Base-by-base conservation (phyloP, 2,329 filamentous ascomycete species). In the Penicillium sp. region DNA sequence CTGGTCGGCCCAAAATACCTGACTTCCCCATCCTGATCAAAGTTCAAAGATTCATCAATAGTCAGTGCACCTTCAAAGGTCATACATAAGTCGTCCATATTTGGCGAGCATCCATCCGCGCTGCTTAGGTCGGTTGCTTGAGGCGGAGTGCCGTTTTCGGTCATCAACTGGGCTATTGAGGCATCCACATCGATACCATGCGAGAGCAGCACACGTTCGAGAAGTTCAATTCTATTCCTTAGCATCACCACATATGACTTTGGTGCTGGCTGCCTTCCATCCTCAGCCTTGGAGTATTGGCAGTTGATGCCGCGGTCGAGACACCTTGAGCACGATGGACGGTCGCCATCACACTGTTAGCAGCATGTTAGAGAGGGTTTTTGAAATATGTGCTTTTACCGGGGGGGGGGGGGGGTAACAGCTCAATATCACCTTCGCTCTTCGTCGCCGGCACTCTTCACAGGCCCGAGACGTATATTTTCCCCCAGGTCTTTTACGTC, bases 1-100 rank as follows among this genome's bases (percentile, higher is more conserved):
- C 64, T 69, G 0, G 64, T 58, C 1, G 61, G 54, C 0, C 65
- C 64, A 41, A 67, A 68, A 33, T 65, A 69, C 2, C 59, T 48
- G 31, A 58, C 51, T 34, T 68, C 64, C 1, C 56, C 56, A 25
- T 67, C 63, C 16, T 54, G 54, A 15, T 68, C 63, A 17, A 62
- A 65, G 25, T 65, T 63, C 18, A 64, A 42, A 4, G 60, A 57
- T 26, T 64, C 64, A n/a, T 67, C 64, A 0, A 66, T 31, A 11
- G 58, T 61, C 1, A 67, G 45, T 3, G 58, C 51, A 1, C 64
- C 63, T 26, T 64, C 59, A 33, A 63, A 58, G 3, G 49, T 51
- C 2, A 49, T 37, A 16, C 41, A 54, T 8, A 59, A 7, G 20
- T 54, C 48, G 28, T 56, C 48, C 25, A 53, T 33, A 17, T 39